Evolutionary conservation across 306 rosid genomes (phyloP).

Genomic region (Hippophae rhamnoides): DNA sequence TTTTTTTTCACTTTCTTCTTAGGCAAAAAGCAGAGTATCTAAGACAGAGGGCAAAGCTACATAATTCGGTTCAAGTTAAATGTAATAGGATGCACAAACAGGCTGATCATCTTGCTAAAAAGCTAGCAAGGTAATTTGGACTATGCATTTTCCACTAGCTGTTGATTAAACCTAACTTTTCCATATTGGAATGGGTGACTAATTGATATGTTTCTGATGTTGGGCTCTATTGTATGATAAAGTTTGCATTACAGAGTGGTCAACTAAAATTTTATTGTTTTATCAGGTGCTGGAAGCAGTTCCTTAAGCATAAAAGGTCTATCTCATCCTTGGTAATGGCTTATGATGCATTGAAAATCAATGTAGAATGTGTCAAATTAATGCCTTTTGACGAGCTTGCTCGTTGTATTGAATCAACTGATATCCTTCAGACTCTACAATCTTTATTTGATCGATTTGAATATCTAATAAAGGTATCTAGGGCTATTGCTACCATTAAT

Average conservation of each 20-base stretch:
- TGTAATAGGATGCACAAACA: too few relatives aligned
- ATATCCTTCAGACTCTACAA: constrained; percentile 11
- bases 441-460: constrained; percentile 72
- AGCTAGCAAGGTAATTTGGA: too few relatives aligned
- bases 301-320: constrained; percentile 50
- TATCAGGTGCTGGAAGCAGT: constrained; percentile 78
- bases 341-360: constrained; percentile 54
- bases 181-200: too few relatives aligned
- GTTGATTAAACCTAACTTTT: too few relatives aligned
- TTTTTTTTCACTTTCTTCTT: too few relatives aligned
- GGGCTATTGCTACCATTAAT: constrained; percentile 37
- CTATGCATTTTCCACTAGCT: too few relatives aligned
- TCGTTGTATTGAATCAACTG: constrained; percentile 61
- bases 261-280: not conserved
- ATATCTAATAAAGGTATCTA: constrained; percentile 54
- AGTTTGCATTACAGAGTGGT: too few relatives aligned
- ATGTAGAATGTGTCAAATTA: constrained; percentile 53
- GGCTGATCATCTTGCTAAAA: too few relatives aligned
- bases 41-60: too few relatives aligned
- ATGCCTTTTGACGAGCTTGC: constrained; percentile 90
- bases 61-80: too few relatives aligned
- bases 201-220: not conserved
- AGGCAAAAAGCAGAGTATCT: too few relatives aligned
- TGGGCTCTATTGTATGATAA: not conserved
- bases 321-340: constrained; percentile 63